Base-by-base conservation (phyloP, 2,329 filamentous ascomycete genomes). In the Fusarium globosum region DNA sequence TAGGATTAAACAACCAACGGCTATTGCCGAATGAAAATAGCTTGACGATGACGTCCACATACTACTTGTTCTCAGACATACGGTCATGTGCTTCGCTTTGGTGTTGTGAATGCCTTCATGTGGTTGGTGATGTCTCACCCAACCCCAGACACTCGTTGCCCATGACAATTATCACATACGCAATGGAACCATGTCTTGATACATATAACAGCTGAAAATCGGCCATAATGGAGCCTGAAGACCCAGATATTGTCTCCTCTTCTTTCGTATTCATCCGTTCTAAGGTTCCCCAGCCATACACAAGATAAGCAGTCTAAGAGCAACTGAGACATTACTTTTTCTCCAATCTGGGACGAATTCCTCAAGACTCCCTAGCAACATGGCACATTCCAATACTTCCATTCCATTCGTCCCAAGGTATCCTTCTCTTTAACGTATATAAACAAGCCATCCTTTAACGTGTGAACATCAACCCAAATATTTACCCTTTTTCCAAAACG, bases 401-500 rank as follows among this genome's bases (percentile, higher is more conserved):
- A 74, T 72, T 71, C 71, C 71, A 51, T 51, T 36, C 30, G 23
- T 55, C 28, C 23, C 36, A 35, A 61, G 35, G 33, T 49, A 60
- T 69, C 26, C 48, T 45, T 59, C 49, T 58, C 48, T 28, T 63
- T 49, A n/a, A 30, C 30, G 39, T 66, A 70, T 49, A 74, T 42
- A 73, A 63, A 39, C 49, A 46, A 61, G 45, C 36, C 35, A 61
- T 63, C 45, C 20, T 66, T 48, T 30, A 57, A 49, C 48, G 41
- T 64, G 45, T 74, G 42, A 65, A 61, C 60, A 72, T 35, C 53
- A 63, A 65, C 20, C 53, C 53, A 63, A 42, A 46, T 52, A 42
- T 57, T 36, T 52, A 36, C 30, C 39, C 66, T 39, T 67, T 67
- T 73, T 63, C 46, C 70, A 57, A 46, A 74, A 74, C 72, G 72